Evolutionary conservation across 306 rosid genomes (phyloP).

Genomic region (Cyclanthera cordifolia): DNA sequence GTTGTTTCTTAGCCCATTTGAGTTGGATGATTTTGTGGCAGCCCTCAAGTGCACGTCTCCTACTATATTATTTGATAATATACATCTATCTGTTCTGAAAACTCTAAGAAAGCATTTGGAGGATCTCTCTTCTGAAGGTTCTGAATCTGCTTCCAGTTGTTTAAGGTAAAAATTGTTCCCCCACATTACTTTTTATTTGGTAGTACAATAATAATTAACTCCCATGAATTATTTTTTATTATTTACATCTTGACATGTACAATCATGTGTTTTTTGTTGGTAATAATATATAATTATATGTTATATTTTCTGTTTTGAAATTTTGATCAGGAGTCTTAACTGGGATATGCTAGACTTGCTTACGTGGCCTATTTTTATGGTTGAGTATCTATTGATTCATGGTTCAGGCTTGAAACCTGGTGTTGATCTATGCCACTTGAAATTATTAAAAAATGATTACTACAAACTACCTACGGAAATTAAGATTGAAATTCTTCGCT

Average conservation of each 20-base stretch:
- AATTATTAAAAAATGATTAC: slow-evolving; percentile 52
- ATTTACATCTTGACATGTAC: background rate
- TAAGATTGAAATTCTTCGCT: slow-evolving; percentile 72
- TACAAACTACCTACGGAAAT: slow-evolving; percentile 47
- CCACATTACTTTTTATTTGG: background rate
- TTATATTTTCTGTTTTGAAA: slow-evolving; percentile 13
- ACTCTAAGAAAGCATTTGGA: slow-evolving; percentile 81
- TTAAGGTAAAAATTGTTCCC: slow-evolving; percentile 40
- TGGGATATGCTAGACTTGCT: slow-evolving; percentile 86
- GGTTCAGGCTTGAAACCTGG: slow-evolving; percentile 51
- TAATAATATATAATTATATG: background rate
- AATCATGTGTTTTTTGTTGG: slow-evolving; percentile 8
- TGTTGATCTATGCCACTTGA: slow-evolving; percentile 40
- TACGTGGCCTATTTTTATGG: slow-evolving; percentile 91
- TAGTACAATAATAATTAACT: background rate
- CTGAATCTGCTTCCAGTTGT: slow-evolving; percentile 73
- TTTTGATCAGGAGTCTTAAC: slow-evolving; percentile 66
- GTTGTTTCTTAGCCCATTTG: slow-evolving; percentile 87
- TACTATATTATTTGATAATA: slow-evolving; percentile 52
- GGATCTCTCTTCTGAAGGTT: slow-evolving; percentile 71
- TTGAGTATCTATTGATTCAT: slow-evolving; percentile 71
- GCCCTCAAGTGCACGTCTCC: slow-evolving; percentile 54
- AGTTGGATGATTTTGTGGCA: slow-evolving; percentile 74
- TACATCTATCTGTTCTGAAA: slow-evolving; percentile 72
- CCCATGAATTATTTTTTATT: slow-evolving; percentile 10